phyloP scores from a whole-genome alignment of 129 eudicot species.

The Gnaphalium uliginosum region DNA sequence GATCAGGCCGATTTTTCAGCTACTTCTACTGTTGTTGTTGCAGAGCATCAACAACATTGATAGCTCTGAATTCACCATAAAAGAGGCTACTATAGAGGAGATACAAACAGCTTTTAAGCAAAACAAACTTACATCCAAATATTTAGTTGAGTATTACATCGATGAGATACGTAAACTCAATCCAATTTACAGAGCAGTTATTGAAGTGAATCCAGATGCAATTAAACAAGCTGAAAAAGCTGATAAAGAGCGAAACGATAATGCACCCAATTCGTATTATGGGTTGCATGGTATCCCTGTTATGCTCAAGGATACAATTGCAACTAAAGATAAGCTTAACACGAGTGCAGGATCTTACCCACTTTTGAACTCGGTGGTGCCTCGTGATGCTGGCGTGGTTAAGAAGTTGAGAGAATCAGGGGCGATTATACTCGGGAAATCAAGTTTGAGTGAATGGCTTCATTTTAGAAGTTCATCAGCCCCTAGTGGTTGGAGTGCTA shows the following conservation, averaged over 20 bases:
- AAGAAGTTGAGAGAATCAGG: constrained; percentile 51
- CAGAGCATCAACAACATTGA: neutral
- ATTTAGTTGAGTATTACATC: constrained; percentile 50
- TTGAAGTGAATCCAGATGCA: constrained; percentile 73
- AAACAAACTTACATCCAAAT: constrained; percentile 54
- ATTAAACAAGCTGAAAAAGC: constrained; percentile 43
- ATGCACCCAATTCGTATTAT: constrained; percentile 1
- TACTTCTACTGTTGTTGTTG: constrained; percentile 10
- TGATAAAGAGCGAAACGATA: constrained; percentile 42
- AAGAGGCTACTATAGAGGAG: constrained; percentile 46
- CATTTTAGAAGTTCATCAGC: constrained; percentile 10
- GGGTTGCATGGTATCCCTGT: constrained; percentile 58
- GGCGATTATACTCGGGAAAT: constrained; percentile 60
- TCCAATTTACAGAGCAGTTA: constrained; percentile 50
- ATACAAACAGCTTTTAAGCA: constrained; percentile 48
- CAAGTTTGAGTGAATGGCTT: constrained; percentile 59
- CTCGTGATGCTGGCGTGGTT: constrained; percentile 64
- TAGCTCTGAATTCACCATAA: constrained; percentile 29
- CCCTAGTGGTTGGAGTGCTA: constrained; percentile 46
- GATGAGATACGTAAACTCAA: constrained; percentile 44
- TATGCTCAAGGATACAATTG: constrained; percentile 62
- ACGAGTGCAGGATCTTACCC: constrained; percentile 64
- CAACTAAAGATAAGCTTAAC: constrained; percentile 65
- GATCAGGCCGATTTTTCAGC: neutral
- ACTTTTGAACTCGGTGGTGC: constrained; percentile 50